Evolutionary conservation across 2,329 filamentous ascomycete genomes (phyloP).

Genomic region (Cladophialophora exuberans): DNA sequence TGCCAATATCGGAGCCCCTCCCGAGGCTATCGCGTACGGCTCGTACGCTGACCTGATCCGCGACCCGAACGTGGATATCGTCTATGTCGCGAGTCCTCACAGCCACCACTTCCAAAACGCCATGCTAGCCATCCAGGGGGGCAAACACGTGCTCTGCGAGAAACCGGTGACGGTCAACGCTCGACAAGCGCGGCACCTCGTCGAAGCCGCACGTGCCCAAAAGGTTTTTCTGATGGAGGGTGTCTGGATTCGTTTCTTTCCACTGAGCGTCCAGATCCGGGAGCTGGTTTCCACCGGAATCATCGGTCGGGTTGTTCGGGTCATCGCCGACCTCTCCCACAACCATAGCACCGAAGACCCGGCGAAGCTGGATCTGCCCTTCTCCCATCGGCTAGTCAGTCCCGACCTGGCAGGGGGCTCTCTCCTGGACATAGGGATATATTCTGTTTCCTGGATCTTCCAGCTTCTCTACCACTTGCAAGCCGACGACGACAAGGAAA

Average conservation of each 20-base stretch:
- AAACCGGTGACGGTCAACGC: slow-evolving; percentile 88
- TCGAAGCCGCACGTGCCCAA: slow-evolving; percentile 72
- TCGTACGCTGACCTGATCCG: slow-evolving; percentile 80
- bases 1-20: slow-evolving; percentile 67
- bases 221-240: slow-evolving; percentile 81
- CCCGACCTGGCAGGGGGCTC: slow-evolving; percentile 79
- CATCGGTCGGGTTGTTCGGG: slow-evolving; percentile 56
- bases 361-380: slow-evolving; percentile 52
- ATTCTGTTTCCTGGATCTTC: slow-evolving; percentile 88
- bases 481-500: slow-evolving; percentile 45
- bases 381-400: slow-evolving; percentile 79
- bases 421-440: slow-evolving; percentile 83
- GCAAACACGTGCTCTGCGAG: slow-evolving; percentile 87
- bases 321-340: slow-evolving; percentile 47
- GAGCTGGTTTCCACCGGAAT: slow-evolving; percentile 52
- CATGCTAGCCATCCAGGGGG: slow-evolving; percentile 77
- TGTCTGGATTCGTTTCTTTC: slow-evolving; percentile 79
- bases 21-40: slow-evolving; percentile 67
- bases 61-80: slow-evolving; percentile 68
- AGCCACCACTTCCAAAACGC: slow-evolving; percentile 91
- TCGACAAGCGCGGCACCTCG: slow-evolving; percentile 71
- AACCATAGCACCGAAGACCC: slow-evolving; percentile 34
- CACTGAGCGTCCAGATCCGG: slow-evolving; percentile 59
- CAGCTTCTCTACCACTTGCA: slow-evolving; percentile 62
- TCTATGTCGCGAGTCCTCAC: slow-evolving; percentile 89